These are phyloP conservation scores for Lathyrus aphaca DNA, from an alignment of 306 rosid species.

Conservation along the genomic window DNA sequence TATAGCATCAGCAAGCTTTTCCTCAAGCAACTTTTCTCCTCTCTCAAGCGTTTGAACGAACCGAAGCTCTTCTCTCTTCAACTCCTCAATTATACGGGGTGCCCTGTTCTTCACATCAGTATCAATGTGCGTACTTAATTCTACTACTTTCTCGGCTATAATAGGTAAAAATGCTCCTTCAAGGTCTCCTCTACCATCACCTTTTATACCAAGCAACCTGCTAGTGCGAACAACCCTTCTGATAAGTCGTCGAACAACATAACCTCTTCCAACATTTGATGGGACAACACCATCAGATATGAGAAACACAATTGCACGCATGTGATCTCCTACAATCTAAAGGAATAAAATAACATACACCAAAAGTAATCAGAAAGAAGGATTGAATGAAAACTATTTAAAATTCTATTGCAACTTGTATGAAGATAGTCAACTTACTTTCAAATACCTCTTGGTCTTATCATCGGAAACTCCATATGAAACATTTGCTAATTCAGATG, in stretches of 20 bases:
- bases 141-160: constrained; percentile 80
- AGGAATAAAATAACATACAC: constrained; percentile 19
- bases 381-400: constrained; percentile 32
- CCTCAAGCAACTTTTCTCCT: constrained; percentile 86
- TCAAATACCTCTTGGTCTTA: constrained; percentile 67
- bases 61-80: constrained; percentile 93
- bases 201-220: constrained; percentile 90
- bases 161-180: constrained; percentile 90
- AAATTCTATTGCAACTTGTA: constrained; percentile 30
- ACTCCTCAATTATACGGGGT: constrained; percentile 74
- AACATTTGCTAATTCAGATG: constrained; percentile 73
- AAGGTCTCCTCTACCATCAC: constrained; percentile 76
- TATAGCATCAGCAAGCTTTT: constrained; percentile 75
- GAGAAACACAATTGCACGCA: constrained; percentile 96
- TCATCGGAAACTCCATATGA: constrained; percentile 69
- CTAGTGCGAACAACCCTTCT: constrained; percentile 95
- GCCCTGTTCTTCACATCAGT: constrained; percentile 65
- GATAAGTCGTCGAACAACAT: constrained; percentile 86
- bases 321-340: constrained; percentile 92
- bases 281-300: constrained; percentile 91
- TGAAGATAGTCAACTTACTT: constrained; percentile 59
- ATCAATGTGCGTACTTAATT: constrained; percentile 70
- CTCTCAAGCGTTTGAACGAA: constrained; percentile 93
- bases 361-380: constrained; percentile 7
- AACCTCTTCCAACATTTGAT: constrained; percentile 92